phyloP scores from a whole-genome alignment of 106 monocot genomes.

The Iris macrosiphon region DNA sequence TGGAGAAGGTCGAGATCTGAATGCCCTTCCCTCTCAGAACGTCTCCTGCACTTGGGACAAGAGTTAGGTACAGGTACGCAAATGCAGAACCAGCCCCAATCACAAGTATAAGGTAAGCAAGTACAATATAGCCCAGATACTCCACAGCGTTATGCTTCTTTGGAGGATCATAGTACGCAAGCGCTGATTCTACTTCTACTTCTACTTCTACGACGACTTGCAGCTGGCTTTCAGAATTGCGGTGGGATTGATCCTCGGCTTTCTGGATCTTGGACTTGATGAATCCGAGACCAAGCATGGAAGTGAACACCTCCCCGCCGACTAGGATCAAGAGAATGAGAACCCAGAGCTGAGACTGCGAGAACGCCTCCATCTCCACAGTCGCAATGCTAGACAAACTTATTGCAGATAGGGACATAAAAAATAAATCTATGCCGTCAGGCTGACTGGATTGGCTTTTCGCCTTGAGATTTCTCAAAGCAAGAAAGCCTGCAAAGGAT shows the following conservation, averaged over 20 bases:
- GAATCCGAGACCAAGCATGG: conserved; percentile 36
- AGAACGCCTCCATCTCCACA: conserved; percentile 54
- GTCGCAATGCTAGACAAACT: conserved; percentile 51
- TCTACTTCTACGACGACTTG: too few species aligned
- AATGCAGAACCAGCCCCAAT: conserved; percentile 23
- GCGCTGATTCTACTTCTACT: too few species aligned
- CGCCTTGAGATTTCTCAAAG: conserved; percentile 18
- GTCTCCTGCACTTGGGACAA: conserved; percentile 10
- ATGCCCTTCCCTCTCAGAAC: conserved; percentile 29
- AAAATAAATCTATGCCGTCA: conserved; percentile 34
- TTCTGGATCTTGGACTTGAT: conserved; percentile 4
- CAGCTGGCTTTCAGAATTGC: too few species aligned
- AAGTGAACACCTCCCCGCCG: conserved; percentile 56
- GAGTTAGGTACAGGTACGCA: conserved; percentile 24
- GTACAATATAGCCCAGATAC: conserved; percentile 15
- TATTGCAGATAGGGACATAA: conserved; percentile 42
- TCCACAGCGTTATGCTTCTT: conserved; percentile 6
- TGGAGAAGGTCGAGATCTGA: conserved; percentile 14
- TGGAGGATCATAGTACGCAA: too few species aligned
- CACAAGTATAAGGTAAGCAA: conserved; percentile 26
- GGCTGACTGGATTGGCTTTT: background rate
- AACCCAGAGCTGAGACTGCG: conserved; percentile 30
- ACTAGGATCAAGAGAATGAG: conserved; percentile 43
- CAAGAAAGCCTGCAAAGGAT: conserved; percentile 33
- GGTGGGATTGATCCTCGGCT: too few species aligned